A percentile compares a stretch with the other conserved stretches of the same genome.
Conservation (phyloP, 768 basidiomycete species). For the Pulveroboletus sp. region DNA sequence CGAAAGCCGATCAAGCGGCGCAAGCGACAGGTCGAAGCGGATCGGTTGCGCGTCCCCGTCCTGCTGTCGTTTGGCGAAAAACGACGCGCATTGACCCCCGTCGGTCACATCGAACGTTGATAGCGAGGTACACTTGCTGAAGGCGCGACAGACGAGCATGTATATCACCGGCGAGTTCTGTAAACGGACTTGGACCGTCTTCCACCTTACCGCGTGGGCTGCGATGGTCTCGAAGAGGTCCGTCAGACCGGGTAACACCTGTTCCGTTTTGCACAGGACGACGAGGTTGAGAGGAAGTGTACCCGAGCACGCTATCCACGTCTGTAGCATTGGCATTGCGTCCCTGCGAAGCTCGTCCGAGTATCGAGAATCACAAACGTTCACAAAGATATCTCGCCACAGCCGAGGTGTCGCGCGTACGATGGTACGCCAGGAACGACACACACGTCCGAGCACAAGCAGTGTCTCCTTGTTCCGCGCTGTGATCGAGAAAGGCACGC, state of each 20-base stretch:
- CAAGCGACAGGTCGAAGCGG: constrained; percentile 9
- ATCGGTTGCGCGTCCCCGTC: constrained; percentile 5
- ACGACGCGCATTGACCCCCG: constrained; percentile 11
- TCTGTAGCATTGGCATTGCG: constrained; percentile 15
- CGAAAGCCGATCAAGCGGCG: constrained; percentile 13
- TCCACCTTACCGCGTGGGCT: constrained; percentile 15
- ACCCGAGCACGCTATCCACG: constrained; percentile 22
- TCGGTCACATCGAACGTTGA: constrained; percentile 19
- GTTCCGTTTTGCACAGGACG: constrained; percentile 18
- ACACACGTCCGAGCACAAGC: constrained; percentile 28
- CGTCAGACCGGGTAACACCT: constrained; percentile 18
- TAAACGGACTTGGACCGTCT: constrained; percentile 17
- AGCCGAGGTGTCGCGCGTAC: constrained; percentile 23
- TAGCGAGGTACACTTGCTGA: constrained; percentile 14
- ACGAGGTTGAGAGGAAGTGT: constrained; percentile 17
- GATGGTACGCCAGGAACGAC: constrained; percentile 25
- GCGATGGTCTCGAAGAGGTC: constrained; percentile 17
- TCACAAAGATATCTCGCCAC: constrained; percentile 21
- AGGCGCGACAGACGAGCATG: constrained; percentile 4
- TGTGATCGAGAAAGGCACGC: not conserved
- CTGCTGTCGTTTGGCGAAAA: not conserved
- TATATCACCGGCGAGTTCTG: constrained; percentile 17
- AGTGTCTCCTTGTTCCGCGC: constrained; percentile 15
- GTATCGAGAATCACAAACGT: constrained; percentile 20
- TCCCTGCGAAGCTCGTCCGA: constrained; percentile 17